Conservation (phyloP, 352 stramenopile species). For the Globisporangium iwayamae region DNA sequence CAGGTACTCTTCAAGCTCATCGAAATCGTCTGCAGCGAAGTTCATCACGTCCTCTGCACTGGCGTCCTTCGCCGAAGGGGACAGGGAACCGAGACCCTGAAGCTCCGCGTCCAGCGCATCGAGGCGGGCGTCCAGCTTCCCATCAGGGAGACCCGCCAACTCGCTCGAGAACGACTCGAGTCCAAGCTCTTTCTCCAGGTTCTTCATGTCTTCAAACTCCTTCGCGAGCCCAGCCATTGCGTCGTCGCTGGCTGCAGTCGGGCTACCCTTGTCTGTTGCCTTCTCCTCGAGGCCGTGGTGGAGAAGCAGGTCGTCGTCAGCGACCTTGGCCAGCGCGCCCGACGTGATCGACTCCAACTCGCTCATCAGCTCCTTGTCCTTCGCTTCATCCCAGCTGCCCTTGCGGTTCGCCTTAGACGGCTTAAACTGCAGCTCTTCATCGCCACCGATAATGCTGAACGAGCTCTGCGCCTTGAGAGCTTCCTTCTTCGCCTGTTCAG, state of each 20-base stretch:
- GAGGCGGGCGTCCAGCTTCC: conserved; percentile 56
- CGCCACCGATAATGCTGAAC: conserved; percentile 72
- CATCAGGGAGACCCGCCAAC: conserved; percentile 35
- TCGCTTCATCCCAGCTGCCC: conserved; percentile 81
- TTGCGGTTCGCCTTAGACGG: conserved; percentile 48
- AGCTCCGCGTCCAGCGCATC: conserved; percentile 75
- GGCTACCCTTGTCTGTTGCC: conserved; percentile 13
- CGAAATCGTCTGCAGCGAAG: conserved; percentile 86
- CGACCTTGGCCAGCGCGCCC: conserved; percentile 46
- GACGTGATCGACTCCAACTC: conserved; percentile 79
- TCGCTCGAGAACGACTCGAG: conserved; percentile 58
- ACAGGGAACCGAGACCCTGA: conserved; percentile 50
- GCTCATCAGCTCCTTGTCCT: conserved; percentile 84
- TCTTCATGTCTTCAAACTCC: conserved; percentile 82
- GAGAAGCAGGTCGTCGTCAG: conserved; percentile 23
- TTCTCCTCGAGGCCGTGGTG: conserved; percentile 45
- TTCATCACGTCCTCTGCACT: conserved; percentile 70
- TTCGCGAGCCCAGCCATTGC: conserved; percentile 46
- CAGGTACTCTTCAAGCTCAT: conserved; percentile 86
- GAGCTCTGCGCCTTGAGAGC: conserved; percentile 37
- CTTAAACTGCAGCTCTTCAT: conserved; percentile 49
- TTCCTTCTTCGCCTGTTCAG: conserved; percentile 31
- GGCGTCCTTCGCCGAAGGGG: conserved; percentile 40
- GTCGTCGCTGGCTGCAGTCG: conserved; percentile 22
- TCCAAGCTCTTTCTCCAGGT: conserved; percentile 79